Evolutionary conservation across 495 filamentous ascomycete genomes (phyloP).

Genomic region (Talaromyces adpressus): DNA sequence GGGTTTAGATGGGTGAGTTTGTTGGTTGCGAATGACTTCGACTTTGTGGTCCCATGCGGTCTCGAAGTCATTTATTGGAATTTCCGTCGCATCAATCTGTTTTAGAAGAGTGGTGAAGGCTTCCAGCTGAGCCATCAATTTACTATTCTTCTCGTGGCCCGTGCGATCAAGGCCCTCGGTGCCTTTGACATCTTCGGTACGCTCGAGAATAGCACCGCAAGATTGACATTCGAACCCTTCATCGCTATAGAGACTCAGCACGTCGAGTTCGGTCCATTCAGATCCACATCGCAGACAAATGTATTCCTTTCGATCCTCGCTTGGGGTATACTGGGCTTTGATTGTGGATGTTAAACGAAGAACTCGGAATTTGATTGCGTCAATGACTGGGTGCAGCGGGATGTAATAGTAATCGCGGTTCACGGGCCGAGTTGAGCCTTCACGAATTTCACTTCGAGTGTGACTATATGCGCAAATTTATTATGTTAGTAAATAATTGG

Average conservation of each 20-base stretch:
- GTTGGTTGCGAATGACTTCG: constrained; percentile 41
- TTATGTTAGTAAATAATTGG: constrained; percentile 11
- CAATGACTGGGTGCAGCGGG: constrained; percentile 87
- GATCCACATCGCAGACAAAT: constrained; percentile 71
- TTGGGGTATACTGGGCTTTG: constrained; percentile 70
- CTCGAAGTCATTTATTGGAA: constrained; percentile 86
- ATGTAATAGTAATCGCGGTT: constrained; percentile 94
- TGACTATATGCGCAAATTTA: constrained; percentile 40
- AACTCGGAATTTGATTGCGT: constrained; percentile 93
- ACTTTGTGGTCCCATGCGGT: constrained; percentile 54
- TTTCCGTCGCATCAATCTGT: constrained; percentile 71
- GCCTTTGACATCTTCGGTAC: constrained; percentile 57
- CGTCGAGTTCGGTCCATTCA: constrained; percentile 82
- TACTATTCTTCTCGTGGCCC: constrained; percentile 84
- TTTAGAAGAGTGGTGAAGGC: constrained; percentile 78
- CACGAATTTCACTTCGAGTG: constrained; percentile 69
- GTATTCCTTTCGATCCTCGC: constrained; percentile 83
- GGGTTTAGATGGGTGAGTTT: constrained; percentile 48
- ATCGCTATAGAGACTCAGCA: constrained; percentile 58
- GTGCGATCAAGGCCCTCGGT: constrained; percentile 44
- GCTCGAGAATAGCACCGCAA: constrained; percentile 63
- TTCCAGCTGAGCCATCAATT: constrained; percentile 79
- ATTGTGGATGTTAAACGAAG: constrained; percentile 78
- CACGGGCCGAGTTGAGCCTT: constrained; percentile 72
- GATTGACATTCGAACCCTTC: constrained; percentile 76